Percentiles rank a stretch among this genome's conserved stretches.
phyloP scores from a whole-genome alignment of 345 rosid species.

The Clausena lansium region DNA sequence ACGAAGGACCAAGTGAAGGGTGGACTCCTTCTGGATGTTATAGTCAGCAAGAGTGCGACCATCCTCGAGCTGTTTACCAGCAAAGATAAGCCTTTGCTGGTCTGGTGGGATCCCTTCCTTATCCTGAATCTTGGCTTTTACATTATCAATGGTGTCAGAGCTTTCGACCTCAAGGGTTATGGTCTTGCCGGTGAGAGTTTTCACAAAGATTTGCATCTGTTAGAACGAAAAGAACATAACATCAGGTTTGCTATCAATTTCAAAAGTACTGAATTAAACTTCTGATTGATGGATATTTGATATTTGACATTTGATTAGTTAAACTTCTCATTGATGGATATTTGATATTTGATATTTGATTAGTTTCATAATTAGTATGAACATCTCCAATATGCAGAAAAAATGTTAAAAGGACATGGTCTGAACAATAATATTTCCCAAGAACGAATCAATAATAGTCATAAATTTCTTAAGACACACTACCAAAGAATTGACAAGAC shows the following conservation, averaged over 20 bases:
- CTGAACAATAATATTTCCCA: too few species aligned
- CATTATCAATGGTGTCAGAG: constrained; percentile 23
- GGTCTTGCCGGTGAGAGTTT: constrained; percentile 27
- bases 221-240: neutral
- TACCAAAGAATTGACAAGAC: too few species aligned
- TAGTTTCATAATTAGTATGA: too few species aligned
- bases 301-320: too few species aligned
- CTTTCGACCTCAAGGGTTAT: constrained; percentile 31
- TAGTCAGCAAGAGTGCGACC: constrained; percentile 23
- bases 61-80: constrained; percentile 24
- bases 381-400: too few species aligned
- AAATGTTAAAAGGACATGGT: too few species aligned
- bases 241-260: neutral
- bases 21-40: constrained; percentile 27
- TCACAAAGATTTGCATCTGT: constrained; percentile 25
- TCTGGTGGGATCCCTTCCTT: constrained; percentile 28
- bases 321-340: too few species aligned
- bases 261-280: neutral
- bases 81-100: constrained; percentile 23
- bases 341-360: too few species aligned
- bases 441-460: too few species aligned
- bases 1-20: constrained; percentile 23
- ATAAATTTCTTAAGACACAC: too few species aligned
- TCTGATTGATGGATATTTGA: too few species aligned
- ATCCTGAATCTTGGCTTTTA: constrained; percentile 24